A percentile compares a stretch with the other conserved stretches of the same genome.
Conservation (phyloP, 352 stramenopile species). For the Globisporangium ultimum region DNA sequence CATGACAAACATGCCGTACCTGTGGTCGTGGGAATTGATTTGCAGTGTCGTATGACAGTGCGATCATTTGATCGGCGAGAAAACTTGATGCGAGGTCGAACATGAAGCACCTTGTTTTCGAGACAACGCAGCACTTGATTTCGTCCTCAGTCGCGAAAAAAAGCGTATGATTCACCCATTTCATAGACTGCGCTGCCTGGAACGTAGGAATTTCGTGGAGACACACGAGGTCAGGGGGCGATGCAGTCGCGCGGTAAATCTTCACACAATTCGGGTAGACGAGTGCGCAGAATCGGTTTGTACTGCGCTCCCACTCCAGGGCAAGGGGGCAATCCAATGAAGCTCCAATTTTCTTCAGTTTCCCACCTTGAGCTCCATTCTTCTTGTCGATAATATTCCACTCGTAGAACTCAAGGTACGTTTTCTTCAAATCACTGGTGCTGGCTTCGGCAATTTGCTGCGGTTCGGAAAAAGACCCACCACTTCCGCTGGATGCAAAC, state of each 20-base stretch:
- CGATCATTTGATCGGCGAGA: conserved; percentile 4
- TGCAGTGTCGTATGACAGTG: conserved; percentile 13
- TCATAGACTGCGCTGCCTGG: conserved; percentile 33
- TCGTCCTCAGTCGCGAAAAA: conserved; percentile 58
- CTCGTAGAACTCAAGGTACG: conserved; percentile 73
- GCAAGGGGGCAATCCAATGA: conserved; percentile 50
- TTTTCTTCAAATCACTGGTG: conserved; percentile 47
- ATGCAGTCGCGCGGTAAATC: conserved; percentile 38
- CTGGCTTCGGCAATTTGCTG: conserved; percentile 6
- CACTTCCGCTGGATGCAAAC: conserved; percentile 17
- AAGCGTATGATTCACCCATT: conserved; percentile 70
- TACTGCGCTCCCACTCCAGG: conserved; percentile 57
- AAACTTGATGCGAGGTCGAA: conserved; percentile 54
- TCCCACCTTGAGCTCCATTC: conserved; percentile 7
- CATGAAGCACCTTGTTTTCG: conserved; percentile 48
- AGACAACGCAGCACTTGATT: conserved; percentile 67
- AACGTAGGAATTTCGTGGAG: conserved; percentile 56
- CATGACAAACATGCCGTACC: conserved; percentile 12
- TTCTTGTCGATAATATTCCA: conserved; percentile 29
- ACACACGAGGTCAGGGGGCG: conserved; percentile 27
- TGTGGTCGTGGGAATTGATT: conserved; percentile 49
- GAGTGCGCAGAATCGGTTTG: conserved; percentile 49
- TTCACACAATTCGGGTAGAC: conserved; percentile 44
- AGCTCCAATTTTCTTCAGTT: conserved; percentile 24
- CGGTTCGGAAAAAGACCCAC: conserved; percentile 11